These are phyloP conservation scores for Acarospora socialis DNA, from an alignment of 2,329 filamentous ascomycete species.

Conservation along the genomic window DNA sequence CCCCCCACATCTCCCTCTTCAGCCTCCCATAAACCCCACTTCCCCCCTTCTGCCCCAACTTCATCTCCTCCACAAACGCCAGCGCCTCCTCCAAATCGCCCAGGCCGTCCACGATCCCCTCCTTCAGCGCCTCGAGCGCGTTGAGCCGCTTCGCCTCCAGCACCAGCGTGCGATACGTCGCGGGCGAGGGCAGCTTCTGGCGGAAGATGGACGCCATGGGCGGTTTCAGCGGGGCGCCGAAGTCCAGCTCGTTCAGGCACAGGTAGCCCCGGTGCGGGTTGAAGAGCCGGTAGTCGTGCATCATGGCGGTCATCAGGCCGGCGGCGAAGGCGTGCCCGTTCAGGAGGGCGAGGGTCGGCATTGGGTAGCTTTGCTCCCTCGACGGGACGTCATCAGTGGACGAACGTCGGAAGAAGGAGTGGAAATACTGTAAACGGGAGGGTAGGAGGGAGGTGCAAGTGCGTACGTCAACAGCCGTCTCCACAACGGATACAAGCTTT, in stretches of 20 bases:
- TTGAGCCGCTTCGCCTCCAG: slow-evolving; percentile 60
- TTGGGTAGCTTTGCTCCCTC: slow-evolving; percentile 42
- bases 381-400: not conserved
- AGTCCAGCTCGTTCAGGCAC: slow-evolving; percentile 70
- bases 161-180: slow-evolving; percentile 47
- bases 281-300: slow-evolving; percentile 72
- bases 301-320: slow-evolving; percentile 68
- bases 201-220: slow-evolving; percentile 64
- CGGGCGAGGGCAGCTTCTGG: slow-evolving; percentile 43
- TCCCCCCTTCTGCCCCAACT: slow-evolving; percentile 46
- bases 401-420: not conserved
- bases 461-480: slow-evolving; percentile 44
- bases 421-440: not conserved
- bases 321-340: slow-evolving; percentile 73
- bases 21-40: slow-evolving; percentile 55
- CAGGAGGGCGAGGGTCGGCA: slow-evolving; percentile 67
- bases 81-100: slow-evolving; percentile 52
- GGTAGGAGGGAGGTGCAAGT: not conserved
- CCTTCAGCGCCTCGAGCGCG: slow-evolving; percentile 47
- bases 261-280: slow-evolving; percentile 56
- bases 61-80: slow-evolving; percentile 43
- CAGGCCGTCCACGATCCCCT: slow-evolving; percentile 53
- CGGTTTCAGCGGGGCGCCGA: slow-evolving; percentile 59
- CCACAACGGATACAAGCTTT: slow-evolving; percentile 51
- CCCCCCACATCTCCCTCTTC: slow-evolving; percentile 63